These are phyloP conservation scores for Strombidium stylifer DNA, from an alignment of 73 alveolate species.

Conservation along the genomic window DNA sequence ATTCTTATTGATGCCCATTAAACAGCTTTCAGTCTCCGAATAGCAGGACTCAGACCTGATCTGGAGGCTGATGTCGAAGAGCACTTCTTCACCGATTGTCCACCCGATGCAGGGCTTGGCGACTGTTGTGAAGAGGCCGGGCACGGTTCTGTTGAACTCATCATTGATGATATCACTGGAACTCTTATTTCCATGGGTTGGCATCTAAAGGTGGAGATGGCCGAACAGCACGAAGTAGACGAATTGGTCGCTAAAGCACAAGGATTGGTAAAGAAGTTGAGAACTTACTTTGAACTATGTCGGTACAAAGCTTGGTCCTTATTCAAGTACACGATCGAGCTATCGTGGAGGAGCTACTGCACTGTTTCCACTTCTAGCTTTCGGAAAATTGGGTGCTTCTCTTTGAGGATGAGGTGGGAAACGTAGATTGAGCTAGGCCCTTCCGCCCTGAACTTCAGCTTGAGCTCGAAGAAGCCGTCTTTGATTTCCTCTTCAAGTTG, in stretches of 20 bases:
- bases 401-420: conserved; percentile 35
- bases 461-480: conserved; percentile 41
- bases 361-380: conserved; percentile 30
- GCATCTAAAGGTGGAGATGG: not conserved
- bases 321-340: conserved; percentile 13
- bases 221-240: conserved; percentile 38
- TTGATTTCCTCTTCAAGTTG: conserved; percentile 36
- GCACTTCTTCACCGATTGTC: conserved; percentile 38
- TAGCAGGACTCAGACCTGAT: conserved; percentile 18
- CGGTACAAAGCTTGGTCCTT: conserved; percentile 21
- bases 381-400: conserved; percentile 28
- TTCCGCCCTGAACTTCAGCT: conserved; percentile 11
- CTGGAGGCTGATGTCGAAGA: conserved; percentile 19
- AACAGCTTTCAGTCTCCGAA: conserved; percentile 4
- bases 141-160: not conserved
- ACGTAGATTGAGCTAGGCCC: conserved; percentile 12
- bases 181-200: not conserved
- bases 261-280: too few relatives aligned
- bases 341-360: not conserved
- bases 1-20: conserved; percentile 15
- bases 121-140: not conserved
- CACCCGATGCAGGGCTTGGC: conserved; percentile 30
- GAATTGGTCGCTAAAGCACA: too few relatives aligned
- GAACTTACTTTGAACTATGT: conserved; percentile 12
- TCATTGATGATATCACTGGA: not conserved